Evolutionary conservation across 2,329 filamentous ascomycete species (phyloP).

Genomic region (Claviceps sp.): DNA sequence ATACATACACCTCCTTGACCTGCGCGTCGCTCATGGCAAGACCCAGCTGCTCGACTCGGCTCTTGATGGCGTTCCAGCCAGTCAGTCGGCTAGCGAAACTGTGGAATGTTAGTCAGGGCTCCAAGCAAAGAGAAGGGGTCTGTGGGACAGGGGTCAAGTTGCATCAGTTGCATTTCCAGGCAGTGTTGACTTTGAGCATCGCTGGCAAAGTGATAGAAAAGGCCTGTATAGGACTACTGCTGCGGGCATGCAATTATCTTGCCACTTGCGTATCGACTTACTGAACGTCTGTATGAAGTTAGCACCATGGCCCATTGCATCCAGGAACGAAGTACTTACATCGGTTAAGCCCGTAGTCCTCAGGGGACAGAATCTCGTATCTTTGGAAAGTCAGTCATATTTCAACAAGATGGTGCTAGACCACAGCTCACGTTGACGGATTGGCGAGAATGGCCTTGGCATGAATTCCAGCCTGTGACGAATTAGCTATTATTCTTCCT

Average conservation of each 20-base stretch:
- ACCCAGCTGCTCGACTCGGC: slow-evolving; percentile 70
- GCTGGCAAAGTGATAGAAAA: neutral
- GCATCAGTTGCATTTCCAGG: neutral
- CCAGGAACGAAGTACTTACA: neutral
- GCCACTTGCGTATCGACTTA: neutral
- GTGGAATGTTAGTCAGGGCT: neutral
- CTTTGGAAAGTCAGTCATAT: slow-evolving; percentile 27
- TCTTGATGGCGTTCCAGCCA: slow-evolving; percentile 94
- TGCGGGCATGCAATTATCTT: neutral
- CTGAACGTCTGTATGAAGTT: slow-evolving; percentile 1
- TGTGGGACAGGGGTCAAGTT: neutral
- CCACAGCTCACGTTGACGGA: neutral
- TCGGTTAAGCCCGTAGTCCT: slow-evolving; percentile 30
- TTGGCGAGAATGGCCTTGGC: slow-evolving; percentile 14
- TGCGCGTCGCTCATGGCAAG: slow-evolving; percentile 32
- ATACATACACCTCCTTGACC: slow-evolving; percentile 19
- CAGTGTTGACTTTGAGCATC: neutral
- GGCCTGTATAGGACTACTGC: neutral
- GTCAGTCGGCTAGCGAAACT: slow-evolving; percentile 36
- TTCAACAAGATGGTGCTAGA: neutral
- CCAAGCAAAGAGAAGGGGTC: no score
- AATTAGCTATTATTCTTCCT: neutral
- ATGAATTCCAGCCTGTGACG: slow-evolving; percentile 18
- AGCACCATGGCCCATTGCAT: neutral
- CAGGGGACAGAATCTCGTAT: slow-evolving; percentile 82